Evolutionary conservation across 2,329 filamentous ascomycete genomes (phyloP).

Genomic region (Calonectria pseudoturangicola): DNA sequence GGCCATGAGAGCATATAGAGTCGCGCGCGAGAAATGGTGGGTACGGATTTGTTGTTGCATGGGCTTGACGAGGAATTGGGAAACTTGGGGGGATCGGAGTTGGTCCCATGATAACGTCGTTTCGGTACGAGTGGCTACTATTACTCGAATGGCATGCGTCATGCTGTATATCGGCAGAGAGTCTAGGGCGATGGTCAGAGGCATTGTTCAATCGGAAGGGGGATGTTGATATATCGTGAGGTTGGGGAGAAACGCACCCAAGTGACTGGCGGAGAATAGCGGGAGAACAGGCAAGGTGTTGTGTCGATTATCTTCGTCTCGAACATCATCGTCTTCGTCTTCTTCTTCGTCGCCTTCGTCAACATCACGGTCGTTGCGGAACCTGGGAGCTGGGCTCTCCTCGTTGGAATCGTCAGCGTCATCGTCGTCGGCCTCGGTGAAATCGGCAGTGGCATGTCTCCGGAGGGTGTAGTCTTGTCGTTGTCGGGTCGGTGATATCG

Average conservation of each 20-base stretch:
- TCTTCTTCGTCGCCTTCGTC: constrained; percentile 68
- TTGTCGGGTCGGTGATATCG: constrained; percentile 57
- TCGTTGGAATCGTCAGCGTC: constrained; percentile 65
- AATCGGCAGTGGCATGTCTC: constrained; percentile 77
- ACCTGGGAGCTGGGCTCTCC: constrained; percentile 55
- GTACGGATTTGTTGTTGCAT: constrained; percentile 92
- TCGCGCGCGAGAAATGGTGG: constrained; percentile 89
- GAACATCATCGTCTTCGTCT: constrained; percentile 67
- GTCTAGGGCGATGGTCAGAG: constrained; percentile 70
- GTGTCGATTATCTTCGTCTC: constrained; percentile 56
- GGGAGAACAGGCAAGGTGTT: constrained; percentile 73
- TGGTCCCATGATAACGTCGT: constrained; percentile 97
- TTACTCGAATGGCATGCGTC: constrained; percentile 90
- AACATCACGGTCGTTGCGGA: constrained; percentile 47
- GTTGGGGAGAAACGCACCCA: constrained; percentile 71
- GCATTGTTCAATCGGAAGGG: constrained; percentile 14
- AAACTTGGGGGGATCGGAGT: constrained; percentile 94
- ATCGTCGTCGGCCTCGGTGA: constrained; percentile 78
- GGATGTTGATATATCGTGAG: neutral
- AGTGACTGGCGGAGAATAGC: constrained; percentile 86
- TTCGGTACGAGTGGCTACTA: constrained; percentile 90
- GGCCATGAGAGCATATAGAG: constrained; percentile 91
- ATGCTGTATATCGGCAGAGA: constrained; percentile 91
- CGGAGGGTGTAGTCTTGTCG: constrained; percentile 55
- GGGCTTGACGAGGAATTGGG: constrained; percentile 95